Evolutionary conservation across 1,284 basidiomycete genomes (phyloP).

Genomic region (Thecaphora frezii): DNA sequence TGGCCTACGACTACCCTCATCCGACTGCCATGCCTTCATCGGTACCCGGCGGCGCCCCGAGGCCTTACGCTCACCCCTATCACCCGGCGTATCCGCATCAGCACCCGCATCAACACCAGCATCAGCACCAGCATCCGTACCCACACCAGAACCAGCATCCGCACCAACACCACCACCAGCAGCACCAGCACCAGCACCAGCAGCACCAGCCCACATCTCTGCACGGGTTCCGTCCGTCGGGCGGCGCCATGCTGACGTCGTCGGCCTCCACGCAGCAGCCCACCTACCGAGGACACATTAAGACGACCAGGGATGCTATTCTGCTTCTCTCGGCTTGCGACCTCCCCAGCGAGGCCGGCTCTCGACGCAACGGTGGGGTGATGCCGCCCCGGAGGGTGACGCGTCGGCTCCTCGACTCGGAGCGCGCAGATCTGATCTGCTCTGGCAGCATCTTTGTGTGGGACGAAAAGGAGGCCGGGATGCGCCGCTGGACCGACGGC

Average conservation of each 20-base stretch:
- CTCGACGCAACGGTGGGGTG: slow-evolving; percentile 5
- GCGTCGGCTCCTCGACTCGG: slow-evolving; percentile 51
- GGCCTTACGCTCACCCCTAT: slow-evolving; percentile 5
- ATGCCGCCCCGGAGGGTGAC: slow-evolving; percentile 49
- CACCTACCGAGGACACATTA: slow-evolving; percentile 54
- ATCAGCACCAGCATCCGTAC: slow-evolving; percentile 1
- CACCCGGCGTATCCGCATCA: not conserved
- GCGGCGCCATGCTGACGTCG: slow-evolving; percentile 11
- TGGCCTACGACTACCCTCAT: slow-evolving; percentile 13
- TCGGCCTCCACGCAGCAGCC: slow-evolving; percentile 41
- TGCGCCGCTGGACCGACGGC: slow-evolving; percentile 64
- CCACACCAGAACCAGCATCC: no score
- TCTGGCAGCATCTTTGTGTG: slow-evolving; percentile 56
- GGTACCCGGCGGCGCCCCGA: no score
- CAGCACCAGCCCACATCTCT: slow-evolving; percentile 18
- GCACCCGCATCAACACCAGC: slow-evolving; percentile 13
- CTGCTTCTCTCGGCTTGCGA: slow-evolving; percentile 55
- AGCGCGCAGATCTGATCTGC: slow-evolving; percentile 49
- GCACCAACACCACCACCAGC: no score
- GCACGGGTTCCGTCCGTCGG: slow-evolving; percentile 17
- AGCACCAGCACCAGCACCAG: slow-evolving; percentile 8
- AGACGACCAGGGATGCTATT: slow-evolving; percentile 55
- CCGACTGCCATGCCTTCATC: slow-evolving; percentile 12
- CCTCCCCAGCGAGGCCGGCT: slow-evolving; percentile 24
- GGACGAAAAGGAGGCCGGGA: slow-evolving; percentile 59